Percentiles rank a stretch among this genome's conserved stretches.
Evolutionary conservation across 768 basidiomycete genomes (phyloP).

Genomic region (Kwoniella bestiolae): DNA sequence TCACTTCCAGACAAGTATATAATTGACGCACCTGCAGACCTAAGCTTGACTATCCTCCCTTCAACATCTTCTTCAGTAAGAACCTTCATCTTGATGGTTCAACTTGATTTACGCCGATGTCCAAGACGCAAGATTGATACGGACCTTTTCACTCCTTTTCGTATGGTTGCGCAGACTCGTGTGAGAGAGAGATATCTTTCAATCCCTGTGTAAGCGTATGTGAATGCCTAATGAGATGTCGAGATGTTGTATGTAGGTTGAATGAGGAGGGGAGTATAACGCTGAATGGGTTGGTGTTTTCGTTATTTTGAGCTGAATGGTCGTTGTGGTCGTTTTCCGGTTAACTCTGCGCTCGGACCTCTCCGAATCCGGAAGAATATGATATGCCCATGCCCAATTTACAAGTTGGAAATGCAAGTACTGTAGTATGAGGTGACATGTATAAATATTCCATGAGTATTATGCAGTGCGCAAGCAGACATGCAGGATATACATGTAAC

Average conservation of each 20-base stretch:
- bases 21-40: conserved; percentile 33
- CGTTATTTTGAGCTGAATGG: background rate
- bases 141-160: too few relatives aligned
- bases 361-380: background rate
- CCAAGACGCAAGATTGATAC: background rate
- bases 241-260: background rate
- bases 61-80: conserved; percentile 43
- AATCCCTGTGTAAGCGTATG: too few relatives aligned
- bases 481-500: background rate
- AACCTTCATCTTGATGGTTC: background rate
- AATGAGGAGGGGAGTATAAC: background rate
- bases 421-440: too few relatives aligned
- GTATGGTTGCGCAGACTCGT: too few relatives aligned
- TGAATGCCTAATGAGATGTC: background rate
- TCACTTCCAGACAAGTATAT: too few relatives aligned
- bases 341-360: background rate
- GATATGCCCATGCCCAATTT: too few relatives aligned
- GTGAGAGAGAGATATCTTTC: too few relatives aligned
- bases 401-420: background rate
- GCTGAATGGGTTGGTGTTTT: too few relatives aligned
- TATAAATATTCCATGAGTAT: too few relatives aligned
- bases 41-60: conserved; percentile 43
- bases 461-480: too few relatives aligned
- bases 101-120: background rate
- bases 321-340: conserved; percentile 3